Evolutionary conservation across 257 asterid species (phyloP).

Genomic region (Datura wrightii): DNA sequence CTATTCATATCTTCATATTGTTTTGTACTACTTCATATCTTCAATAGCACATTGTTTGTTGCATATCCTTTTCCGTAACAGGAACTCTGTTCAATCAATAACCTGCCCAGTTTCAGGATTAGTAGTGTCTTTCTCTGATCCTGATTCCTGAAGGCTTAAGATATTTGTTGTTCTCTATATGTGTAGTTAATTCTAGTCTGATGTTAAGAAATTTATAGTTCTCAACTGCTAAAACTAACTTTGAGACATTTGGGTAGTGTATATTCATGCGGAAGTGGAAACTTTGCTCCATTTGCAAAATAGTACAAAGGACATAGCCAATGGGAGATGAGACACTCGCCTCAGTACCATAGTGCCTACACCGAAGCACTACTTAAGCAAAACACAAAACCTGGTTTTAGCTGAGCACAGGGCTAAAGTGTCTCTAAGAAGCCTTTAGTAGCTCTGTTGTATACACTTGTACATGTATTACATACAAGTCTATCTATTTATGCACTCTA

Average conservation of each 20-base stretch:
- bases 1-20: background rate
- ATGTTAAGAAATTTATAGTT: background rate
- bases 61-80: background rate
- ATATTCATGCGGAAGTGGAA: background rate
- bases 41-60: background rate
- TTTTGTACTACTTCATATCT: constrained; percentile 17
- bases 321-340: background rate
- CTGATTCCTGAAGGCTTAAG: background rate
- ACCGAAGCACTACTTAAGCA: background rate
- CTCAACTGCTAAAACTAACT: background rate
- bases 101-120: background rate
- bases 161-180: background rate
- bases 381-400: constrained; percentile 10
- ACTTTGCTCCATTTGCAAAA: background rate
- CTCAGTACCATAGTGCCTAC: background rate
- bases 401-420: background rate
- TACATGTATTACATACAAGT: background rate
- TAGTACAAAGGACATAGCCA: background rate
- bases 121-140: background rate
- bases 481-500: background rate
- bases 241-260: background rate
- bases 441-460: background rate
- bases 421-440: constrained; percentile 4
- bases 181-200: background rate
- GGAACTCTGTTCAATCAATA: background rate